phyloP scores from a whole-genome alignment of 148 eudicot species.

The Agrostemma githago region DNA sequence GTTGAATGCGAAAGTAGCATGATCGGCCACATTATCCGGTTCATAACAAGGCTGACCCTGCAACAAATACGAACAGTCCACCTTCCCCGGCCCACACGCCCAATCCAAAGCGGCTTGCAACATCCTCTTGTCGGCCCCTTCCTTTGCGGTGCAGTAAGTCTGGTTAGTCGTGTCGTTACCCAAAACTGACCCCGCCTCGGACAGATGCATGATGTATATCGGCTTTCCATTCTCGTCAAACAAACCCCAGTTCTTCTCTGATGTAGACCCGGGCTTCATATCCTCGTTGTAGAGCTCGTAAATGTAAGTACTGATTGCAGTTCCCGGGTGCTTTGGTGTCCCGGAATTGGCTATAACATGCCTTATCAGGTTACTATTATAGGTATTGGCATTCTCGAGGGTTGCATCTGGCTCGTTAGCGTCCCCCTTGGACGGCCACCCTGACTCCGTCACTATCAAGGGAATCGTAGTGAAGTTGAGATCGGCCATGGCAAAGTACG shows the following conservation, averaged over 20 bases:
- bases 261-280: slow-evolving; percentile 51
- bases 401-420: slow-evolving; percentile 69
- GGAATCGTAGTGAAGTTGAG: slow-evolving; percentile 73
- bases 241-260: slow-evolving; percentile 89
- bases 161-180: slow-evolving; percentile 67
- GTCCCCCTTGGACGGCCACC: slow-evolving; percentile 91
- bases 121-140: slow-evolving; percentile 68
- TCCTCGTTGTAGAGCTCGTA: slow-evolving; percentile 90
- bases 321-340: slow-evolving; percentile 77
- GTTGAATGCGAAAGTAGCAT: slow-evolving; percentile 74
- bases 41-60: slow-evolving; percentile 80
- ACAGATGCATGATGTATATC: slow-evolving; percentile 46
- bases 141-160: slow-evolving; percentile 63
- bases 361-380: slow-evolving; percentile 73
- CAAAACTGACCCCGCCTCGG: slow-evolving; percentile 47
- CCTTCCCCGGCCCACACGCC: slow-evolving; percentile 97
- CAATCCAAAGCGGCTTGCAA: slow-evolving; percentile 90
- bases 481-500: slow-evolving; percentile 75
- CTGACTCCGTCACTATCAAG: slow-evolving; percentile 79
- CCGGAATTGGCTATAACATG: slow-evolving; percentile 66
- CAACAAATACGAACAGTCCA: slow-evolving; percentile 54
- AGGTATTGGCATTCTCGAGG: slow-evolving; percentile 73
- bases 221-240: slow-evolving; percentile 64
- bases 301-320: slow-evolving; percentile 66
- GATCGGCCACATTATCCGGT: slow-evolving; percentile 62